phyloP scores from a whole-genome alignment of 192 early-diverging fungal genomes.

The Podila epicladia region DNA sequence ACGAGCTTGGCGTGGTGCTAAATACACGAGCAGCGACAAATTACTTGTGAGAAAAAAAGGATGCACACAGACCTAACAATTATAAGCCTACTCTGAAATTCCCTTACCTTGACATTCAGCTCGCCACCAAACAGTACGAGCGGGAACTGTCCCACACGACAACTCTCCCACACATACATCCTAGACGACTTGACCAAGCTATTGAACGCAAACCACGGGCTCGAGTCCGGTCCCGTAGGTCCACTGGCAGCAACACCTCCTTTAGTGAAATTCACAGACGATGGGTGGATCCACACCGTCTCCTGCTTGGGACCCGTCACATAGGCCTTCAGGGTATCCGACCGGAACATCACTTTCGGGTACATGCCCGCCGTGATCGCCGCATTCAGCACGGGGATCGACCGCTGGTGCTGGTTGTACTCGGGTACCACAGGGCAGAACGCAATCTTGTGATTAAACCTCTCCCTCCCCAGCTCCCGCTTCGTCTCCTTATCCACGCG shows the following conservation, averaged over 20 bases:
- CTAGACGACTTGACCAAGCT: constrained; percentile 58
- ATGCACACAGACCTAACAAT: not conserved
- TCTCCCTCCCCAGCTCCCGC: constrained; percentile 28
- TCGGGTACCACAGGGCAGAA: constrained; percentile 52
- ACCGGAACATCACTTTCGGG: constrained; percentile 73
- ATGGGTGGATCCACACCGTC: constrained; percentile 81
- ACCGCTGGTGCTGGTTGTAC: constrained; percentile 54
- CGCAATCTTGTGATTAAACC: constrained; percentile 30
- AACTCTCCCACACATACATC: constrained; percentile 63
- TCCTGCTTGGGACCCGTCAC: constrained; percentile 55
- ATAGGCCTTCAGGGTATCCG: constrained; percentile 44
- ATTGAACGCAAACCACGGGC: constrained; percentile 60
- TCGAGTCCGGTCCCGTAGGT: constrained; percentile 18
- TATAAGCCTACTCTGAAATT: not conserved
- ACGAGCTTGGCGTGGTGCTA: constrained; percentile 56
- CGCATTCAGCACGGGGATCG: constrained; percentile 71
- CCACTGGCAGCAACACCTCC: constrained; percentile 23
- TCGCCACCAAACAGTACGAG: constrained; percentile 61
- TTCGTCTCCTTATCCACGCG: constrained; percentile 33
- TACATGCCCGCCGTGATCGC: constrained; percentile 85
- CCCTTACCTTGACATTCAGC: constrained; percentile 56
- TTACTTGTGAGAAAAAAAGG: constrained; percentile 2
- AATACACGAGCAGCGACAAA: not conserved
- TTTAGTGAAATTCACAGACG: constrained; percentile 70
- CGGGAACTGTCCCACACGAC: constrained; percentile 51